A percentile compares a stretch with the other conserved stretches of the same genome.
phyloP scores from a whole-genome alignment of 2,329 filamentous ascomycete genomes.

The Trichoderma sp. region DNA sequence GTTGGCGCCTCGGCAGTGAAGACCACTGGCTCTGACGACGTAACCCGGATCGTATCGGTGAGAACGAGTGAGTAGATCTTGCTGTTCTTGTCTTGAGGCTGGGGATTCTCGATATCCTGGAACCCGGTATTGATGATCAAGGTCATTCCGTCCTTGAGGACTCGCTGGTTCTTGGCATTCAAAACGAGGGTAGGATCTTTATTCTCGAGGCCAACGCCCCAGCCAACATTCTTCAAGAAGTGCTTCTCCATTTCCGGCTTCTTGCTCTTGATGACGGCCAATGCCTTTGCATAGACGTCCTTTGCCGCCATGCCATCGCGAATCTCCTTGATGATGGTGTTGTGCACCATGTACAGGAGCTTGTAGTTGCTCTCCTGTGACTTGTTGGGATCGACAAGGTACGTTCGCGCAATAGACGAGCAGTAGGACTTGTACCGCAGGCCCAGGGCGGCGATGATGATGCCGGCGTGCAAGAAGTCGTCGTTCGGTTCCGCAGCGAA shows the following conservation, averaged over 20 bases:
- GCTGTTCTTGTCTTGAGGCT: slow-evolving; percentile 86
- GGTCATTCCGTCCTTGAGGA: slow-evolving; percentile 95
- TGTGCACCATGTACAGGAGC: slow-evolving; percentile 80
- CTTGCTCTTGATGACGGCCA: slow-evolving; percentile 78
- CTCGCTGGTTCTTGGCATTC: slow-evolving; percentile 81
- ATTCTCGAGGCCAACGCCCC: slow-evolving; percentile 89
- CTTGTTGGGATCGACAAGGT: slow-evolving; percentile 96
- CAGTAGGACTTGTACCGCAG: slow-evolving; percentile 95
- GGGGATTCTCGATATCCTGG: slow-evolving; percentile 82
- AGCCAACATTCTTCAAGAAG: slow-evolving; percentile 89
- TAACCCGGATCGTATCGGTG: slow-evolving; percentile 90
- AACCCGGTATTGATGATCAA: slow-evolving; percentile 88
- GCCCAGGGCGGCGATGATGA: slow-evolving; percentile 90
- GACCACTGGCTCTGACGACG: slow-evolving; percentile 73
- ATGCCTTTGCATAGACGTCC: slow-evolving; percentile 88
- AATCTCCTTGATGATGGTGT: slow-evolving; percentile 86
- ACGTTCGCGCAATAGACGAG: slow-evolving; percentile 88
- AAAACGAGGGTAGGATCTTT: slow-evolving; percentile 81
- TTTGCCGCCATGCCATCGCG: slow-evolving; percentile 83
- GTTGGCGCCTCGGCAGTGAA: slow-evolving; percentile 93
- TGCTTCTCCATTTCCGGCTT: slow-evolving; percentile 95
- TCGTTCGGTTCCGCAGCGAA: slow-evolving; percentile 78
- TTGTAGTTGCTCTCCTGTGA: slow-evolving; percentile 94
- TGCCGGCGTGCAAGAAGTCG: slow-evolving; percentile 82
- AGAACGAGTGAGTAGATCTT: slow-evolving; percentile 87